These are phyloP conservation scores for Euphrasia confusa DNA, from an alignment of 257 asterid genomes.

Conservation along the genomic window DNA sequence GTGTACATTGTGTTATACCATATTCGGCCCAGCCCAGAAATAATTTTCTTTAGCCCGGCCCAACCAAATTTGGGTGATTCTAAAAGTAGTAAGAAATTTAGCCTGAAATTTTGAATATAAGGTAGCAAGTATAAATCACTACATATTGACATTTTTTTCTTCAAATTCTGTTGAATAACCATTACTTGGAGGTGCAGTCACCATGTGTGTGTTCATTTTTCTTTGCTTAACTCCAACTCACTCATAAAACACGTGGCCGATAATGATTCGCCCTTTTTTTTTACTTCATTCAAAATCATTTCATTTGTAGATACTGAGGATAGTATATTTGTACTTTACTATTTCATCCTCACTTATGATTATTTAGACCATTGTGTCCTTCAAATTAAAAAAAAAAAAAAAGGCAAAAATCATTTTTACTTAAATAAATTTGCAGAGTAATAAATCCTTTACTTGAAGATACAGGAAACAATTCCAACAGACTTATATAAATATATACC, in stretches of 20 bases:
- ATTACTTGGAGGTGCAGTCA: background rate
- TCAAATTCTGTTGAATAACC: background rate
- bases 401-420: no score
- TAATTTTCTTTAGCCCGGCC: no score
- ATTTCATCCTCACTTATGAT: no score
- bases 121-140: background rate
- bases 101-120: no score
- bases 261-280: background rate
- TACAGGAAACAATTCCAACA: background rate
- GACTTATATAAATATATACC: background rate
- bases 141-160: no score
- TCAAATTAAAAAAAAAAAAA: no score
- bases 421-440: background rate
- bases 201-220: background rate
- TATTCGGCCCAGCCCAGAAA: no score
- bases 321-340: background rate
- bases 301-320: background rate
- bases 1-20: no score
- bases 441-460: conserved; percentile 10
- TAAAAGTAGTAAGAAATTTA: no score
- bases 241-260: background rate
- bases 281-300: background rate
- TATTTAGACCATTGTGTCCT: no score
- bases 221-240: background rate
- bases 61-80: no score